Base-by-base conservation (phyloP, 352 stramenopile genomes). In the Globisporangium cylindrosporum region DNA sequence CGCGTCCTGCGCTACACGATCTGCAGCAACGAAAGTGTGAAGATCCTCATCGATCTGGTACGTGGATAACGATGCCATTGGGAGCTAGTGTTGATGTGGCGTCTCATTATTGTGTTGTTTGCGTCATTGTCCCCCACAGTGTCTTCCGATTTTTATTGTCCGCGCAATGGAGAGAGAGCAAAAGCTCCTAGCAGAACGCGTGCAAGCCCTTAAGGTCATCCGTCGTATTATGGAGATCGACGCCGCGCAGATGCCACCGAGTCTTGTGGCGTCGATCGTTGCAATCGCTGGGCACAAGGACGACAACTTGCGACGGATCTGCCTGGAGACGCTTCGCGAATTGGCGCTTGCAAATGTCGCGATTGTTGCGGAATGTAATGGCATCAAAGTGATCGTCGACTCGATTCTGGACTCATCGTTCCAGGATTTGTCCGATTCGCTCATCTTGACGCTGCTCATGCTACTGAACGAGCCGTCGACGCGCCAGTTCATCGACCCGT, bases 371-470 rank as follows among this genome's bases (percentile, higher is more conserved):
- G 84, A 93, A 36, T 86, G 86, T 10, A 95, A 95, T 55, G 90
- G 90, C 60, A 81, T 90, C 34, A 91, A 91, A 60, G 84, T 90
- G 20, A 68, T 97, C 3, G 86, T 97, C 18, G 87, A 96, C 69
- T 83, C 88, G 25, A 96, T 97, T 63, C 67, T 97, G 20, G 90
- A 97, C 70, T 85, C 90, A 24, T 94, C 87, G 12, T 96, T 93
- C 70, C 89, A 91, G 73, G 90, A 97, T 41, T 59, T 97, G 46
- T 80, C 88, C 0, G 87, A 97, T 59, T 93, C 89, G 59, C 74
- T 97, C 27, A 71, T 96, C 1, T 81, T 96, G 70, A 97, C 90
- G 38, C 65, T 97, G 43, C 74, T 97, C 12, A 83, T 94, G 67
- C 82, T 97, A 38, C 65, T 97, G 10, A 95, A 94, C 38, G 89